Evolutionary conservation across 2,329 filamentous ascomycete species (phyloP).

Genomic region (Alternaria gaisen): DNA sequence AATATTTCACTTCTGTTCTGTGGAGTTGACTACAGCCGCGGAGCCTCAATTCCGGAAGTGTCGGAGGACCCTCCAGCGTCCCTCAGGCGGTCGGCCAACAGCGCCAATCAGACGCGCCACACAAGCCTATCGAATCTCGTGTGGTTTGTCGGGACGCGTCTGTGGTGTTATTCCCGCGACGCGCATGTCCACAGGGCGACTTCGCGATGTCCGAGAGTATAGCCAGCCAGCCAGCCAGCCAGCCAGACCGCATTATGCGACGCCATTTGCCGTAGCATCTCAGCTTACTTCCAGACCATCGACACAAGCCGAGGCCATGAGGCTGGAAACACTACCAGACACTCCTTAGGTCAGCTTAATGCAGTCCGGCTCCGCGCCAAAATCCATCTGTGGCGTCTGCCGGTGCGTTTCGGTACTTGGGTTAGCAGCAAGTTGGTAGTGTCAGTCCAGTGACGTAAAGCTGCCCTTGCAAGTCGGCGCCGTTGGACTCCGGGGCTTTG

Average conservation of each 20-base stretch:
- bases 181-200: background rate
- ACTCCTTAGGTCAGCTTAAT: background rate
- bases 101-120: background rate
- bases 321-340: background rate
- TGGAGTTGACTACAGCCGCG: background rate
- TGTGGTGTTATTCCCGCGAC: background rate
- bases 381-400: background rate
- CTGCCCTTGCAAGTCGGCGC: background rate
- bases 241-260: background rate
- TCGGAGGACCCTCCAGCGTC: background rate
- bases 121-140: background rate
- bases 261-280: background rate
- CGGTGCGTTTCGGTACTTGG: slow-evolving; percentile 8
- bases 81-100: background rate
- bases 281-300: background rate
- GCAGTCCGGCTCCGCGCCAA: background rate
- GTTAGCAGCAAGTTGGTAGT: background rate
- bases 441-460: background rate
- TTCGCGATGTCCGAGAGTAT: background rate
- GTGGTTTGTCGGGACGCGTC: background rate
- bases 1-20: background rate
- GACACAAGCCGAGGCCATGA: background rate
- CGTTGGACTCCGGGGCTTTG: background rate
- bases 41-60: background rate
- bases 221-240: no score